Conservation (phyloP, 1,284 basidiomycete genomes). For the Hemileia vastatrix region DNA sequence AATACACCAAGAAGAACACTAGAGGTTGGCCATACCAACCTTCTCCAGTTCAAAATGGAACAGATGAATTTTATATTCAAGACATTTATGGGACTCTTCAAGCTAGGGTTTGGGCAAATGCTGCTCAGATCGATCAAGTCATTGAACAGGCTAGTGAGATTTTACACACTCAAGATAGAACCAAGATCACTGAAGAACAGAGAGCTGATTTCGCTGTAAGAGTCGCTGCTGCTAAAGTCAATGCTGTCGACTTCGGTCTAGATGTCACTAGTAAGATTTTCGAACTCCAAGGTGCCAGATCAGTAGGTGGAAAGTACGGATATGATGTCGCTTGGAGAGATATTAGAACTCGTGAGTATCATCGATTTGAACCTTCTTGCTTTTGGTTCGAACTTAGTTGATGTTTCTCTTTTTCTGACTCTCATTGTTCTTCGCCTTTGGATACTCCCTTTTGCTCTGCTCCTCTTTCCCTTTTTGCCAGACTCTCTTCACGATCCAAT, state of each 20-base stretch:
- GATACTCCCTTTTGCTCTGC: neutral
- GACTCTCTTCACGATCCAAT: slow-evolving; percentile 44
- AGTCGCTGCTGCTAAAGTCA: slow-evolving; percentile 42
- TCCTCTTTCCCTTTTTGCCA: slow-evolving; percentile 27
- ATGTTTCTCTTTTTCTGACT: no score
- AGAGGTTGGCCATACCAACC: slow-evolving; percentile 42
- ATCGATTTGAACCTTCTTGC: no score
- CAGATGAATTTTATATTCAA: slow-evolving; percentile 44
- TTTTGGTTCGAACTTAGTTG: neutral
- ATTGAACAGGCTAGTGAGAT: slow-evolving; percentile 29
- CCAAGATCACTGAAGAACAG: slow-evolving; percentile 35
- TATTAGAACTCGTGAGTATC: slow-evolving; percentile 28
- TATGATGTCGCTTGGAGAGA: slow-evolving; percentile 39
- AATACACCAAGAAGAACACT: slow-evolving; percentile 41
- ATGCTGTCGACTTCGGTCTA: slow-evolving; percentile 37
- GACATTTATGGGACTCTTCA: slow-evolving; percentile 41
- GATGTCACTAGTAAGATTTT: slow-evolving; percentile 40
- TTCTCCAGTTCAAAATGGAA: slow-evolving; percentile 30
- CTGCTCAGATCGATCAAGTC: slow-evolving; percentile 37
- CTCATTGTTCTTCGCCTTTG: neutral
- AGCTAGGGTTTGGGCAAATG: slow-evolving; percentile 39
- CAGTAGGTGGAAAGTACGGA: slow-evolving; percentile 38
- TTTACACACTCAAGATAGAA: slow-evolving; percentile 27
- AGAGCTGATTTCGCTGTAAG: slow-evolving; percentile 40
- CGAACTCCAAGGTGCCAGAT: slow-evolving; percentile 41